Evolutionary conservation across 805 yeast genomes (phyloP), one percentile per base, ranked within the genome.

Genomic region (Candida golubevii): DNA sequence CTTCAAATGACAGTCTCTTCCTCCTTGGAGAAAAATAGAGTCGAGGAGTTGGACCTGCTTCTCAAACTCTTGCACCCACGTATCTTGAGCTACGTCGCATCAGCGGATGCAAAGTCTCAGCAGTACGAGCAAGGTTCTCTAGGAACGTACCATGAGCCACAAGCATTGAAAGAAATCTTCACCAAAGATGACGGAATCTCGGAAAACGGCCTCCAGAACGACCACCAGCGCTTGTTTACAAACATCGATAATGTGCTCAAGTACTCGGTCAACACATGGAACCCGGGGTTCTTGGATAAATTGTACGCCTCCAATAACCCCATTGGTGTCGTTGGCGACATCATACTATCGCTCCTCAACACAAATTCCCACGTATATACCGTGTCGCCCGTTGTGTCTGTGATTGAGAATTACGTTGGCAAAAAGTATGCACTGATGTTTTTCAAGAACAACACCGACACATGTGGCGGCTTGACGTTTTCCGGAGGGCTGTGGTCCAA

Each of bases 401-500:
- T 85, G 12, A 78, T 88, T 42, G 96, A 87, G 59, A 83, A 83
- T 62, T 73, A 71, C 46, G 80, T 84, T 29, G 80, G 83, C 11
- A 75, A 71, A 36, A 77, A 80, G 43, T 88, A 88, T 57, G 95
- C 95, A 5, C 58, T 63, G 36, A 49, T 82, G 56, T 86, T 84
- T 63, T 85, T 74, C 54, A 55, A 47, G 13, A 43, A 58, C 32
- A 51, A 53, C 23, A 75, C 75, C 6, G 66, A 66, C 3, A 66
- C 69, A 29, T 78, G 90, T 36, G 96, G 95, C 26, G 96, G 96
- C 0, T 66, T 88, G 52, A 88, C 96, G 0, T 85, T 87, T 59
- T 77, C 88, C 15, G 96, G 96, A 14, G 96, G 96, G 0, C 83
- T 91, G 5, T 87, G 89, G 82, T 85, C 95, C 7, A 87, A 87